A percentile compares a stretch with the other conserved stretches of the same genome.
These are phyloP conservation scores for Microsporum canis DNA, from an alignment of 2,329 filamentous ascomycete species.

Conservation along the genomic window DNA sequence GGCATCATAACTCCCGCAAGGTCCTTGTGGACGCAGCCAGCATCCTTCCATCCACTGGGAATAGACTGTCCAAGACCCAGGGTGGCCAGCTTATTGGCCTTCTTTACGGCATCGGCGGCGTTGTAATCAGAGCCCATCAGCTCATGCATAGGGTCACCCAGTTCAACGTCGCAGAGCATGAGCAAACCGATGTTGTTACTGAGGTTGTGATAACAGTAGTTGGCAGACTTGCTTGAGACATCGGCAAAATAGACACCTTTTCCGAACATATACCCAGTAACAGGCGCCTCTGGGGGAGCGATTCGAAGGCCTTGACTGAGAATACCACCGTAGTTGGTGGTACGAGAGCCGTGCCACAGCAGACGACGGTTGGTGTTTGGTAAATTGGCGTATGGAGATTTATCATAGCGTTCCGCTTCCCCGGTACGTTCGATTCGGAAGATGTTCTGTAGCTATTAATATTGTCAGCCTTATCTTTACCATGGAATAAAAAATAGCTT, in stretches of 20 bases:
- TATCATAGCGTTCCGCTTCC: slow-evolving; percentile 57
- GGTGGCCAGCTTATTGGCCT: slow-evolving; percentile 52
- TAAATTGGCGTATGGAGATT: slow-evolving; percentile 42
- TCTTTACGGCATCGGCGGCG: slow-evolving; percentile 53
- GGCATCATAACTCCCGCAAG: slow-evolving; percentile 58
- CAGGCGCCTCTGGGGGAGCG: slow-evolving; percentile 65
- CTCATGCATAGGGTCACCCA: slow-evolving; percentile 63
- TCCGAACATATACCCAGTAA: slow-evolving; percentile 75
- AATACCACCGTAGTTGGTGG: slow-evolving; percentile 78
- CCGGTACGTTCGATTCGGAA: slow-evolving; percentile 71
- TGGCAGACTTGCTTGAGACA: slow-evolving; percentile 70
- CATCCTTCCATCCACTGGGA: slow-evolving; percentile 66
- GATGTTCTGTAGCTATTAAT: slow-evolving; percentile 50
- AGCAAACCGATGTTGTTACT: slow-evolving; percentile 63
- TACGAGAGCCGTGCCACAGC: slow-evolving; percentile 77
- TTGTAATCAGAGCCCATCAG: slow-evolving; percentile 47
- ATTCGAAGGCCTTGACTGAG: slow-evolving; percentile 81
- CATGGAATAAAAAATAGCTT: background rate
- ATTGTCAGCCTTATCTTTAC: slow-evolving; percentile 8
- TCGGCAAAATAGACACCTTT: slow-evolving; percentile 85
- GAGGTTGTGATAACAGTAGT: slow-evolving; percentile 55
- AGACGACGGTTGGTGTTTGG: slow-evolving; percentile 57
- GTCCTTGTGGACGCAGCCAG: slow-evolving; percentile 50
- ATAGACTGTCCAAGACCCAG: slow-evolving; percentile 56
- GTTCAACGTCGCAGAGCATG: slow-evolving; percentile 72